Base-by-base conservation (phyloP, 2,329 filamentous ascomycete genomes). In the Diaporthe sp. region DNA sequence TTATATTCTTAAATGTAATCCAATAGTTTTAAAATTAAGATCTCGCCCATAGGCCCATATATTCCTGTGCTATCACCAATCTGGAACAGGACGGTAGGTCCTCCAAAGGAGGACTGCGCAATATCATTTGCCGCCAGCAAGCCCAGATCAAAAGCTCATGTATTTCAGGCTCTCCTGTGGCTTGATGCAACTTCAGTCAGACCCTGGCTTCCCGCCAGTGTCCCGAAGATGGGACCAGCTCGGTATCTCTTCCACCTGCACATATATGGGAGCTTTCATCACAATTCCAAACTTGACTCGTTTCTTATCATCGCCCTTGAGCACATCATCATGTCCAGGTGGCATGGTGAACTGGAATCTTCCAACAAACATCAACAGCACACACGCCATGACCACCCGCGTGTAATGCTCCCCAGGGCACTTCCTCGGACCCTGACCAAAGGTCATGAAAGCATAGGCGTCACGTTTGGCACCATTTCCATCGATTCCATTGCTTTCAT, bases 371-470 rank as follows among this genome's bases (percentile, higher is more conserved):
- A 15, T 30, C 19, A 67, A 10, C 10, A 52, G 61, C n/a, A 67
- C 33, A 17, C 61, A 67, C 2, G 42, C 45, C 45, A 67, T 33
- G 9, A 67, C 30, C 10, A 52, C 45, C 19, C 42, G 19, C 22
- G 60, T 35, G 17, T 66, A 52, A 45, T 67, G 28, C 15, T 67
- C 30, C 2, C 42, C 61, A 17, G 61, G 45, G 9, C 45, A 50
- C 12, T 52, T 67, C 12, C 61, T 28, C 1, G 61, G 61, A 3
- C 45, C 45, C 9, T 67, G 61, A 28, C 61, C 61, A 12, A 67
- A 67, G 12, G 45, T 67, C 45, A 67, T 52, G 15, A 67, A 67
- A n/a, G 45, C 28, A 17, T 67, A 67, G 30, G 61, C 42, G 12
- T 67, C 61, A 15, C 61, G 28, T 10, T 35, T 67, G 4, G 3